Percentiles rank a stretch among this genome's conserved stretches.
These are phyloP conservation scores for Hordeum pubiflorum DNA, from an alignment of 202 grass and related monocot species.

Conservation along the genomic window DNA sequence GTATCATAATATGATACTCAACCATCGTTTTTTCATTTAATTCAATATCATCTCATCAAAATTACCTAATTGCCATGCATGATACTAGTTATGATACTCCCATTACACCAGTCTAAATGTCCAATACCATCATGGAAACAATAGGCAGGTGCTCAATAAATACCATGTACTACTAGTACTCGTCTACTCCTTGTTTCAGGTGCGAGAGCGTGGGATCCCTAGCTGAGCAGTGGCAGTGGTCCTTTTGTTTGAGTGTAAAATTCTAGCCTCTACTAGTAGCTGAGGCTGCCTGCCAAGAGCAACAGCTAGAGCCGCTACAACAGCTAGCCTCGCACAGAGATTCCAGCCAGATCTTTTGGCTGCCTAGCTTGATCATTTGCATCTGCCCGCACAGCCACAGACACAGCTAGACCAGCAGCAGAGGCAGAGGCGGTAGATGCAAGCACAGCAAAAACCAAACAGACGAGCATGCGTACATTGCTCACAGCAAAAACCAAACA, in stretches of 20 bases:
- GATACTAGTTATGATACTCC: no score
- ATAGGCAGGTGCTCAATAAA: not conserved
- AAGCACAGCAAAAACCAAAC: slow-evolving; percentile 27
- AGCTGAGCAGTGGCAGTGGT: not conserved
- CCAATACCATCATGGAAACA: not conserved
- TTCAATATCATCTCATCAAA: no score
- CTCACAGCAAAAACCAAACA: not conserved
- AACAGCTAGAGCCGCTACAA: not conserved
- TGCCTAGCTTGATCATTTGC: slow-evolving; percentile 23
- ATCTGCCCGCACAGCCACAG: not conserved
- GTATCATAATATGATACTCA: no score
- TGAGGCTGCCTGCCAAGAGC: not conserved
- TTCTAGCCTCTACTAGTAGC: not conserved
- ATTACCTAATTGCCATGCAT: no score
- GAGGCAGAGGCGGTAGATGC: not conserved
- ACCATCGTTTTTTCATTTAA: no score
- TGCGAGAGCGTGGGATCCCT: not conserved
- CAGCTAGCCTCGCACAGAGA: slow-evolving; percentile 14
- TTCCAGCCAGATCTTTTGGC: slow-evolving; percentile 42
- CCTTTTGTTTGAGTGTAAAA: not conserved
- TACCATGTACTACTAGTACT: not conserved
- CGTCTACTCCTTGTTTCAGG: not conserved
- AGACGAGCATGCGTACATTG: not conserved
- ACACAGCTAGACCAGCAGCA: not conserved
- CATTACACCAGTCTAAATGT: not conserved